These are phyloP conservation scores for Ustilago sp. DNA, from an alignment of 1,284 basidiomycete species.

Conservation along the genomic window DNA sequence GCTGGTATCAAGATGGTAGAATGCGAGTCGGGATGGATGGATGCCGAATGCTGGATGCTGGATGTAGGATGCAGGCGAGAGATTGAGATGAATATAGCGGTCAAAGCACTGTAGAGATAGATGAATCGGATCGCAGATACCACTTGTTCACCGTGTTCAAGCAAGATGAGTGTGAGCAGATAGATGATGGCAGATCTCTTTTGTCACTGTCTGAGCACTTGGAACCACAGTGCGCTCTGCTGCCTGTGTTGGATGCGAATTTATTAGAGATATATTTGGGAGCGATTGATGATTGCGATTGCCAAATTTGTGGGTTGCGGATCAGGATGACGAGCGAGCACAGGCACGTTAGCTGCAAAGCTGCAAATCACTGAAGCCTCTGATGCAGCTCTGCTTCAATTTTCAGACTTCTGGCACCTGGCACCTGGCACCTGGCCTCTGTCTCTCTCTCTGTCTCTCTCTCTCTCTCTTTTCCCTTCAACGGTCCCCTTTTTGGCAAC, in stretches of 20 bases:
- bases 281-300: conserved; percentile 1
- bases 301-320: conserved; percentile 11
- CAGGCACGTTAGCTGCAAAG: conserved; percentile 70
- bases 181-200: conserved; percentile 8
- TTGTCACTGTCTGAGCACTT: not conserved
- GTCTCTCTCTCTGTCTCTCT: not conserved
- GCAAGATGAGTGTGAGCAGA: conserved; percentile 6
- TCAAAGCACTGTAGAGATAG: not conserved
- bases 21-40: conserved; percentile 1
- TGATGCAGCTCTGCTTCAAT: not conserved
- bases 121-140: not conserved
- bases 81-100: not conserved
- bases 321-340: conserved; percentile 49
- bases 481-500: not conserved
- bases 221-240: not conserved
- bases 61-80: not conserved
- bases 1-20: conserved; percentile 1
- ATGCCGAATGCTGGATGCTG: conserved; percentile 1
- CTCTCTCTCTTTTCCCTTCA: too few relatives aligned
- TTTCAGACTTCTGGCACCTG: too few relatives aligned
- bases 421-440: not conserved
- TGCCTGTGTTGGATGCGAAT: conserved; percentile 8
- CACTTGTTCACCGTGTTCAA: not conserved
- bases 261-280: conserved; percentile 8
- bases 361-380: conserved; percentile 69